Conservation (phyloP, 2,329 filamentous ascomycete genomes). For the Apiospora marii region DNA sequence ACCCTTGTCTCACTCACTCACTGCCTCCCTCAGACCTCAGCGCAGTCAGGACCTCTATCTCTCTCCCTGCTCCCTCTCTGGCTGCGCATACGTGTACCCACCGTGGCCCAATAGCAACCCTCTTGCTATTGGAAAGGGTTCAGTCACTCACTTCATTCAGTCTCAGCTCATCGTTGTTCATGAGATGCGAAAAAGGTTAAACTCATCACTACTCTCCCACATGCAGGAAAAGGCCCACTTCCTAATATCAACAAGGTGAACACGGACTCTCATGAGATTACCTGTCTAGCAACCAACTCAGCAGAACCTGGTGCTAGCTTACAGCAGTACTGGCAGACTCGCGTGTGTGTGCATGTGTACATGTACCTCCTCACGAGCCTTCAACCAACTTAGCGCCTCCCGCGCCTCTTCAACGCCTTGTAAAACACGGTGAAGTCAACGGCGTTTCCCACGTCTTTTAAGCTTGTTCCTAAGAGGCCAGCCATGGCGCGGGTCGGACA, state of each 20-base stretch:
- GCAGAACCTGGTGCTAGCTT: background rate
- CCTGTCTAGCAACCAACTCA: slow-evolving; percentile 1
- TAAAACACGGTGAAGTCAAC: slow-evolving; percentile 26
- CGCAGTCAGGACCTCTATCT: background rate
- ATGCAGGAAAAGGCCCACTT: slow-evolving; percentile 16
- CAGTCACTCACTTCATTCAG: slow-evolving; percentile 6
- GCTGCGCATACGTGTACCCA: background rate
- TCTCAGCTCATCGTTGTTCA: slow-evolving; percentile 2
- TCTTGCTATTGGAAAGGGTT: background rate
- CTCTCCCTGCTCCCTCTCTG: background rate
- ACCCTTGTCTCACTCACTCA: slow-evolving; percentile 3
- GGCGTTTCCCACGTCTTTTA: slow-evolving; percentile 23
- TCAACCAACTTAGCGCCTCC: slow-evolving; percentile 16
- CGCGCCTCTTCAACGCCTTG: slow-evolving; percentile 18
- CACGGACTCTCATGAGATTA: slow-evolving; percentile 18
- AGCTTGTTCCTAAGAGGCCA: slow-evolving; percentile 28
- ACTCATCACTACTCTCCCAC: slow-evolving; percentile 18
- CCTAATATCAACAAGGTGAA: slow-evolving; percentile 7
- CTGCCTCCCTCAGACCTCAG: background rate
- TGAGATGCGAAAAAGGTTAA: slow-evolving; percentile 16
- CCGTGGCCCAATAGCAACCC: background rate
- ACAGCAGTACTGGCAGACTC: no score
- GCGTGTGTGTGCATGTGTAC: no score
- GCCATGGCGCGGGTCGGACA: slow-evolving; percentile 37
- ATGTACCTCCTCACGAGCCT: background rate